Conservation (phyloP, 1,139 yeast species). For the Cylindricascospora bacillispora region DNA sequence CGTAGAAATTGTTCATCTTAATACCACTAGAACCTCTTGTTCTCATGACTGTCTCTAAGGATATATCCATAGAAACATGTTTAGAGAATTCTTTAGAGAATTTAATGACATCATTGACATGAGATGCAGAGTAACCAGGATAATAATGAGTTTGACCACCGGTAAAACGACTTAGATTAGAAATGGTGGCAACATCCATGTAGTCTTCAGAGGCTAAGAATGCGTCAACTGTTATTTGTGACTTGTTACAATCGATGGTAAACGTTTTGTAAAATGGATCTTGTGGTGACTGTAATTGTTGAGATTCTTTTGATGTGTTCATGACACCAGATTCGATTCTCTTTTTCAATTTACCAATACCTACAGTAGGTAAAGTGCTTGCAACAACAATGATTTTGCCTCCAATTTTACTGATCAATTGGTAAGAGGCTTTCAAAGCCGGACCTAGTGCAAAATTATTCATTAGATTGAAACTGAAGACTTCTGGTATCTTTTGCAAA, state of each 20-base stretch:
- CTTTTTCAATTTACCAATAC: conserved; percentile 66
- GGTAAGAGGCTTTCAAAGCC: conserved; percentile 79
- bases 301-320: conserved; percentile 74
- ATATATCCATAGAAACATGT: conserved; percentile 81
- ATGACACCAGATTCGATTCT: conserved; percentile 78
- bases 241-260: conserved; percentile 88
- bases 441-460: conserved; percentile 79
- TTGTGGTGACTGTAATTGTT: conserved; percentile 57
- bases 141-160: conserved; percentile 96
- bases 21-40: conserved; percentile 89
- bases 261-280: conserved; percentile 81
- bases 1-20: conserved; percentile 73
- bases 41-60: conserved; percentile 87
- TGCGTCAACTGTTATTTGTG: conserved; percentile 83
- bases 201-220: conserved; percentile 73
- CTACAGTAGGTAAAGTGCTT: conserved; percentile 73
- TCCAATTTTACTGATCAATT: conserved; percentile 66
- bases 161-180: conserved; percentile 82
- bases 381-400: conserved; percentile 78
- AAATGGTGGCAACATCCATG: conserved; percentile 86
- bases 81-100: conserved; percentile 79
- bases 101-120: conserved; percentile 74
- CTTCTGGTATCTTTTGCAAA: conserved; percentile 54
- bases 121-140: conserved; percentile 86
- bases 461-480: conserved; percentile 50